Conservation (phyloP, 164 flowering plant species). For the Vitis labrusca region DNA sequence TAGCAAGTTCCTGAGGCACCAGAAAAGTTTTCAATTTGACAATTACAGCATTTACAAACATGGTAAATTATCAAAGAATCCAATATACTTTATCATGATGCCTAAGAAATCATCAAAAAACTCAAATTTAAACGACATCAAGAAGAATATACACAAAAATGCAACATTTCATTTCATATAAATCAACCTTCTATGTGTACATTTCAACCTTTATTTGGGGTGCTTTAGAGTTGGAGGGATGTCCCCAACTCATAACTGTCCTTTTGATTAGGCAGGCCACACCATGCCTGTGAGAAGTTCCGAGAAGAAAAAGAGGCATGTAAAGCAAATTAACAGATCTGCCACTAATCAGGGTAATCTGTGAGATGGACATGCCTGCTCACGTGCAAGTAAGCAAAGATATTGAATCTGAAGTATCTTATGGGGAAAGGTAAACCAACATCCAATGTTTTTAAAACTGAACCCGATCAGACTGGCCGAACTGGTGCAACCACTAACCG, state of each 20-base stretch:
- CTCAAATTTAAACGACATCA: background rate
- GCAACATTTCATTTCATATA: background rate
- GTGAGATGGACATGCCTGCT: background rate
- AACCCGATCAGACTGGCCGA: too few relatives aligned
- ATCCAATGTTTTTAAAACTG: background rate
- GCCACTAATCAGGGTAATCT: background rate
- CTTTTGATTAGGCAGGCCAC: too few relatives aligned
- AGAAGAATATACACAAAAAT: background rate
- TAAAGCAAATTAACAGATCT: background rate
- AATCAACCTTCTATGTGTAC: background rate
- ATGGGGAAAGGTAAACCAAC: too few relatives aligned
- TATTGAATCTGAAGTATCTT: background rate
- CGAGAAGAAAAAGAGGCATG: background rate
- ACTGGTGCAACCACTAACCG: too few relatives aligned
- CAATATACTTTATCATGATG: background rate
- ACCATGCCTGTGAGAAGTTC: too few relatives aligned
- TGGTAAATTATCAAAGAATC: too few relatives aligned
- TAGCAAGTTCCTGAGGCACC: constrained; percentile 73
- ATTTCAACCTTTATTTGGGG: too few relatives aligned
- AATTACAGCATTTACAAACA: background rate
- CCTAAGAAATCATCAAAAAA: background rate
- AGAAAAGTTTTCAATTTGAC: constrained; percentile 2
- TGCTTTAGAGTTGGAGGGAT: too few relatives aligned
- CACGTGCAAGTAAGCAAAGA: background rate
- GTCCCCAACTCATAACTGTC: too few relatives aligned